Percentiles rank a stretch among this genome's conserved stretches.
These are phyloP conservation scores for Fraxinus sp. DNA, from an alignment of 305 asterid species.

Conservation along the genomic window DNA sequence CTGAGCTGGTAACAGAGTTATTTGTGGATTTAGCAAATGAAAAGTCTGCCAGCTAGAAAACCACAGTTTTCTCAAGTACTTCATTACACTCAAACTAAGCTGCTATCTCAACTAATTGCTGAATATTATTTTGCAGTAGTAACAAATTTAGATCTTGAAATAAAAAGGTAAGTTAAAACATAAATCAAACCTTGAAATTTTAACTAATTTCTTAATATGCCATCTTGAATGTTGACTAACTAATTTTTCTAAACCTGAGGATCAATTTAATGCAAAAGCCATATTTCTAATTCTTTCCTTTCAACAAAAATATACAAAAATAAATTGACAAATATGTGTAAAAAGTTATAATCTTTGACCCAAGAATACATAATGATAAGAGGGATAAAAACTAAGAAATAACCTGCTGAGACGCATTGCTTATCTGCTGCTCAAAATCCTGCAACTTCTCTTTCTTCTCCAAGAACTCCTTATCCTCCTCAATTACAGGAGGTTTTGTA, in stretches of 20 bases:
- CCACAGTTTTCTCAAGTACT: background rate
- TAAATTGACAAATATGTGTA: background rate
- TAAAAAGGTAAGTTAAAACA: background rate
- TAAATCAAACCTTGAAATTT: background rate
- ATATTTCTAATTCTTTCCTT: background rate
- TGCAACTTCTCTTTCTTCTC: conserved; percentile 33
- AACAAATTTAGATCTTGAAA: background rate
- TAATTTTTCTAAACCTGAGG: background rate
- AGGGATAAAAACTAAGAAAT: conserved; percentile 7
- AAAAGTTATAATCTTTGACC: background rate
- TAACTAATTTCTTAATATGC: background rate
- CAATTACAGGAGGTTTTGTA: conserved; percentile 60
- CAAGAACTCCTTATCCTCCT: conserved; percentile 76
- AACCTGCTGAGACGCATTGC: conserved; percentile 91
- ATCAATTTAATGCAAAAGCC: conserved; percentile 12
- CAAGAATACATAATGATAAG: conserved; percentile 1
- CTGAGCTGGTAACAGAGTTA: conserved; percentile 8
- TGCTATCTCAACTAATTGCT: background rate
- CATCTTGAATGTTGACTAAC: background rate
- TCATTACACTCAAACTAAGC: background rate
- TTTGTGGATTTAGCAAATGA: background rate
- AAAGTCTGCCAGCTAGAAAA: background rate
- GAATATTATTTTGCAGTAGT: conserved; percentile 12
- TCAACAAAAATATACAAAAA: background rate
- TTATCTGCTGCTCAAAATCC: conserved; percentile 83